Conservation (phyloP, 2,329 filamentous ascomycete species). For the Fusarium siculi region DNA sequence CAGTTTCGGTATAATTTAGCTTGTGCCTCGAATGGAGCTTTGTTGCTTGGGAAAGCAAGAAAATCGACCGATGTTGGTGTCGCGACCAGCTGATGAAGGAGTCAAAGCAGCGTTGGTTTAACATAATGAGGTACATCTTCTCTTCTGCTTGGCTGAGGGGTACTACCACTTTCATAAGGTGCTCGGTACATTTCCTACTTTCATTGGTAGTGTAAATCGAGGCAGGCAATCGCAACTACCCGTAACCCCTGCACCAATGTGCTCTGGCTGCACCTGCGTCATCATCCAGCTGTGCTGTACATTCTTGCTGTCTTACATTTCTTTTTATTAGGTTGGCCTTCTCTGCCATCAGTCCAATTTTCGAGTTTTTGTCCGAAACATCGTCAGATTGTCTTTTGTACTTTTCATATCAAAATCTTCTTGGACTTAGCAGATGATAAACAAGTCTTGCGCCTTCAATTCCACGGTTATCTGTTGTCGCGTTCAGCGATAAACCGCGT, state of each 20-base stretch:
- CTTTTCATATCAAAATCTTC: not conserved
- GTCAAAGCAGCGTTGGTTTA: not conserved
- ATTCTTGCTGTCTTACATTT: slow-evolving; percentile 12
- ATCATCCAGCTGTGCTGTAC: slow-evolving; percentile 16
- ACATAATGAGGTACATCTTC: not conserved
- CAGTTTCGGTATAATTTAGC: slow-evolving; percentile 21
- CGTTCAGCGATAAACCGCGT: slow-evolving; percentile 21
- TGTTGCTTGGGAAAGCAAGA: slow-evolving; percentile 4
- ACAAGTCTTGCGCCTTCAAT: not conserved
- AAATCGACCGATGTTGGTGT: slow-evolving; percentile 11
- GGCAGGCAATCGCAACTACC: not conserved
- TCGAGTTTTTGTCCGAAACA: slow-evolving; percentile 13
- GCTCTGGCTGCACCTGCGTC: slow-evolving; percentile 39
- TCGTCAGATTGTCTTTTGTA: slow-evolving; percentile 1
- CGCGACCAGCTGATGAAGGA: slow-evolving; percentile 7
- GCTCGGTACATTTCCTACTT: not conserved
- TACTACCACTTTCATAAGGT: slow-evolving; percentile 7
- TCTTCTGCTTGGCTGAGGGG: not conserved
- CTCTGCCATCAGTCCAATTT: not conserved
- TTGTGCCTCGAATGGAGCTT: slow-evolving; percentile 20
- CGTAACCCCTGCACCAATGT: slow-evolving; percentile 21
- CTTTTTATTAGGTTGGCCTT: slow-evolving; percentile 13
- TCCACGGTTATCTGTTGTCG: not conserved
- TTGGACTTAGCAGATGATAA: slow-evolving; percentile 1
- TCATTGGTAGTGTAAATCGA: not conserved